Percentiles rank a stretch among this genome's conserved stretches.
Conservation (phyloP, 805 yeast species). For the Cyberlindnera amylophila region DNA sequence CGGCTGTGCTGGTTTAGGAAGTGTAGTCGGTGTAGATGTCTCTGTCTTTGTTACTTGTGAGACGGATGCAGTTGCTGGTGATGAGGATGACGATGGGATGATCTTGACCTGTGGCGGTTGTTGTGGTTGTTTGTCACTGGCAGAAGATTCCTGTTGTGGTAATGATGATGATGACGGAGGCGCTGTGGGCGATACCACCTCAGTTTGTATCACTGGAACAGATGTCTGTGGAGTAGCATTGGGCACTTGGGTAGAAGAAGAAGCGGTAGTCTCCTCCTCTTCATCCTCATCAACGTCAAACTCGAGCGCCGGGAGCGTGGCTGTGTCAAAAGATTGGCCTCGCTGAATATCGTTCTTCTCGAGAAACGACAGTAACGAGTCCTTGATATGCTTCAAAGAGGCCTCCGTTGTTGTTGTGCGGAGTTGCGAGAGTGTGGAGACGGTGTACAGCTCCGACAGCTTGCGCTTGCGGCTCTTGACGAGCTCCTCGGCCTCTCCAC, state of each 20-base stretch:
- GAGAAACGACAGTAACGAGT: slow-evolving; percentile 41
- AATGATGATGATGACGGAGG: slow-evolving; percentile 1
- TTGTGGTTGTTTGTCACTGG: slow-evolving; percentile 1
- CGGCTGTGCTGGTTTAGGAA: background rate
- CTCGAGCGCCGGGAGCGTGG: slow-evolving; percentile 22
- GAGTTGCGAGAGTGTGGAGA: slow-evolving; percentile 48
- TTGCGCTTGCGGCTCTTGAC: slow-evolving; percentile 51
- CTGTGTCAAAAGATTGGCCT: slow-evolving; percentile 36
- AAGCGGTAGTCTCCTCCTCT: too few species aligned
- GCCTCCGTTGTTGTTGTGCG: slow-evolving; percentile 37
- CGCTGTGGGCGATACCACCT: too few species aligned
- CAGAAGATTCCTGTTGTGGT: slow-evolving; percentile 1
- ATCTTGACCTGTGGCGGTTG: background rate
- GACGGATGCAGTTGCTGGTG: background rate
- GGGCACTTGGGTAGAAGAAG: background rate
- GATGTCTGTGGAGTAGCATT: background rate
- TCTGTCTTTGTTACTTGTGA: background rate
- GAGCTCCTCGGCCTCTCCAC: slow-evolving; percentile 34
- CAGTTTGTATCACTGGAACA: too few species aligned
- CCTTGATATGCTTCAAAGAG: slow-evolving; percentile 35
- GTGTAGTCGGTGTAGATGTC: slow-evolving; percentile 3
- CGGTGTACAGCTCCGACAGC: slow-evolving; percentile 57
- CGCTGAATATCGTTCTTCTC: slow-evolving; percentile 50
- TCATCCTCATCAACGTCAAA: slow-evolving; percentile 7
- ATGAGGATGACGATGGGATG: background rate